A percentile compares a stretch with the other conserved stretches of the same genome.
These are phyloP conservation scores for Balakata baccata DNA, from an alignment of 345 rosid genomes.

Conservation along the genomic window DNA sequence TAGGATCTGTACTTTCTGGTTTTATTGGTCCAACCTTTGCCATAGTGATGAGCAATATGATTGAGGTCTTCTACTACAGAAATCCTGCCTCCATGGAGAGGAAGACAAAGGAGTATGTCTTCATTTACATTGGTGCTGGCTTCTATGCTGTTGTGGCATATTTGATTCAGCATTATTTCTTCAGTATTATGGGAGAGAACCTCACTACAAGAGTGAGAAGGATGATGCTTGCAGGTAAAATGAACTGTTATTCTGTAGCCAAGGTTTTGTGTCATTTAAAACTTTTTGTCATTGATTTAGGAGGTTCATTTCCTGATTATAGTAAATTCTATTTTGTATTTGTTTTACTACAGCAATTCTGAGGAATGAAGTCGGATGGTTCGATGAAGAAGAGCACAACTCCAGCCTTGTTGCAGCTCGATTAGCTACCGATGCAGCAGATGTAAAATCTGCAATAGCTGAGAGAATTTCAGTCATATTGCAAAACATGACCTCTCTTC, in stretches of 20 bases:
- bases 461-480: slow-evolving; percentile 96
- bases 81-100: slow-evolving; percentile 87
- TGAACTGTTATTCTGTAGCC: neutral
- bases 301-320: neutral
- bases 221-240: slow-evolving; percentile 97
- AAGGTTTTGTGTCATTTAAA: neutral
- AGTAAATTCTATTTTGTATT: neutral
- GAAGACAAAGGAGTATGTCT: slow-evolving; percentile 94
- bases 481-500: slow-evolving; percentile 98
- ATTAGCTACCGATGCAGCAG: slow-evolving; percentile 89
- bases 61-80: slow-evolving; percentile 91
- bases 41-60: slow-evolving; percentile 96
- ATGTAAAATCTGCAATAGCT: slow-evolving; percentile 92
- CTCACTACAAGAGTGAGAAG: slow-evolving; percentile 96
- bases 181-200: slow-evolving; percentile 99
- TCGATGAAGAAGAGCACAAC: slow-evolving; percentile 96
- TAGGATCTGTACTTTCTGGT: slow-evolving; percentile 90
- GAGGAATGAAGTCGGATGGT: slow-evolving; percentile 99
- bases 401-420: slow-evolving; percentile 87
- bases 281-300: neutral
- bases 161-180: slow-evolving; percentile 97
- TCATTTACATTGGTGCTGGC: slow-evolving; percentile 95
- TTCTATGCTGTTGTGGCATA: slow-evolving; percentile 93
- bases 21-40: slow-evolving; percentile 97
- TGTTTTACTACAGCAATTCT: slow-evolving; percentile 57